These are phyloP conservation scores for Harringtonia lauricola DNA, from an alignment of 2,329 filamentous ascomycete species.

Conservation along the genomic window DNA sequence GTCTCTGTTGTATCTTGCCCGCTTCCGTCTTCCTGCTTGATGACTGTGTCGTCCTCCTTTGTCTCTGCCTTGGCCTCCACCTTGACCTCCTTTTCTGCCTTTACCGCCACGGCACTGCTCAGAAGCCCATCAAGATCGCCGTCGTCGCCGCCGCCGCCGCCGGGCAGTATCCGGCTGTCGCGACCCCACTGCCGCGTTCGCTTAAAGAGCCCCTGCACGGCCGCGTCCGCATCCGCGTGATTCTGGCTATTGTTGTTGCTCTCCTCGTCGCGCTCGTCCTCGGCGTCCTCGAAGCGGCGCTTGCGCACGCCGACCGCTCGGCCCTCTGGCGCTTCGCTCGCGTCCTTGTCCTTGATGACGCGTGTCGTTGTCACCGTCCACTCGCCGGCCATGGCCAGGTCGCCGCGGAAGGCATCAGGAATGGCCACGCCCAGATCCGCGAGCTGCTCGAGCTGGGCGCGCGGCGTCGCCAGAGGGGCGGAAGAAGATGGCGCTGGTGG, in stretches of 20 bases:
- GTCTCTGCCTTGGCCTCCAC: constrained; percentile 16
- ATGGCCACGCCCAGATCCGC: constrained; percentile 78
- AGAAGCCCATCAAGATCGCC: constrained; percentile 53
- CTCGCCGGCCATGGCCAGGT: constrained; percentile 80
- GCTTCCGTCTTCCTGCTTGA: not conserved
- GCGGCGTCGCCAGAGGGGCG: constrained; percentile 40
- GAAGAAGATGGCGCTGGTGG: constrained; percentile 17
- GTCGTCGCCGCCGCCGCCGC: constrained; percentile 20
- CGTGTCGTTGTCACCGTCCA: constrained; percentile 67
- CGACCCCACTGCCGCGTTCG: constrained; percentile 44
- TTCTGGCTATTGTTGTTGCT: constrained; percentile 28
- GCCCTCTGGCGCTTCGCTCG: constrained; percentile 14
- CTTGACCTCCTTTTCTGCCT: constrained; percentile 17
- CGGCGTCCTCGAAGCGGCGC: constrained; percentile 18
- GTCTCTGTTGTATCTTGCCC: not conserved
- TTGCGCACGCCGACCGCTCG: constrained; percentile 9
- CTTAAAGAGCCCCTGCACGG: constrained; percentile 48
- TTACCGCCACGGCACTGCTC: constrained; percentile 22
- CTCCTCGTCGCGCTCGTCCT: constrained; percentile 33
- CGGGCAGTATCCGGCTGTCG: constrained; percentile 34
- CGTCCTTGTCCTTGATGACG: constrained; percentile 33
- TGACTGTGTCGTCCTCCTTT: constrained; percentile 19
- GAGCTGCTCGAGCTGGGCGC: constrained; percentile 77
- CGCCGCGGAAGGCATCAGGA: constrained; percentile 64
- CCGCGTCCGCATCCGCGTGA: constrained; percentile 49